A percentile compares a stretch with the other conserved stretches of the same genome.
phyloP scores from a whole-genome alignment of 2,329 filamentous ascomycete genomes.

The Hirsutella rhossiliensis region DNA sequence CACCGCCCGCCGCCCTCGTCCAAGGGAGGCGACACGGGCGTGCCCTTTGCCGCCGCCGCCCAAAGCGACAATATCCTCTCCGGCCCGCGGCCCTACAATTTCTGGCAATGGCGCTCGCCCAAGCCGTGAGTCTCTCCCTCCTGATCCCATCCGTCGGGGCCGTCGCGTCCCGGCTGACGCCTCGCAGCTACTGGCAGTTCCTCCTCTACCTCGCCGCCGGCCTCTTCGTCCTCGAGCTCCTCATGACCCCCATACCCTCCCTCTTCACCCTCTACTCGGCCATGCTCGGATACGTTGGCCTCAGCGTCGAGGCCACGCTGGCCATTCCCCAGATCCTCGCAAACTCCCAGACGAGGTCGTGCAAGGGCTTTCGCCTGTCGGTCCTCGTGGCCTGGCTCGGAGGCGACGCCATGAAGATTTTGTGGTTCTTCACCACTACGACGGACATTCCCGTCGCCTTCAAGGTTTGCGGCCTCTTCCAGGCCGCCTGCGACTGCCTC shows the following conservation, averaged over 20 bases:
- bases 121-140: slow-evolving; percentile 41
- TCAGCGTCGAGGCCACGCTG: slow-evolving; percentile 69
- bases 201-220: slow-evolving; percentile 52
- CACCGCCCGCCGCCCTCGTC: slow-evolving; percentile 47
- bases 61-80: slow-evolving; percentile 24
- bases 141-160: background rate
- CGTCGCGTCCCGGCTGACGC: background rate
- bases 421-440: slow-evolving; percentile 66
- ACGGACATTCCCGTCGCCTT: slow-evolving; percentile 65
- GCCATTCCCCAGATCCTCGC: slow-evolving; percentile 68
- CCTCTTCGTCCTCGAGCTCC: slow-evolving; percentile 52
- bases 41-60: slow-evolving; percentile 49
- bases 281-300: slow-evolving; percentile 60
- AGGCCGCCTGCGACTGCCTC: slow-evolving; percentile 63
- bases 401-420: slow-evolving; percentile 79
- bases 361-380: slow-evolving; percentile 65
- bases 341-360: slow-evolving; percentile 56
- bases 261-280: slow-evolving; percentile 55
- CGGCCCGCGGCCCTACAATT: slow-evolving; percentile 55
- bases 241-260: slow-evolving; percentile 45
- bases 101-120: slow-evolving; percentile 71
- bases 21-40: slow-evolving; percentile 46
- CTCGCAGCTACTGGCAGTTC: slow-evolving; percentile 62
- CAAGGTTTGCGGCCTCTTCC: slow-evolving; percentile 72
- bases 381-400: slow-evolving; percentile 68